Base-by-base conservation (phyloP, 139 green algal species). In the Chlorella sp. region DNA sequence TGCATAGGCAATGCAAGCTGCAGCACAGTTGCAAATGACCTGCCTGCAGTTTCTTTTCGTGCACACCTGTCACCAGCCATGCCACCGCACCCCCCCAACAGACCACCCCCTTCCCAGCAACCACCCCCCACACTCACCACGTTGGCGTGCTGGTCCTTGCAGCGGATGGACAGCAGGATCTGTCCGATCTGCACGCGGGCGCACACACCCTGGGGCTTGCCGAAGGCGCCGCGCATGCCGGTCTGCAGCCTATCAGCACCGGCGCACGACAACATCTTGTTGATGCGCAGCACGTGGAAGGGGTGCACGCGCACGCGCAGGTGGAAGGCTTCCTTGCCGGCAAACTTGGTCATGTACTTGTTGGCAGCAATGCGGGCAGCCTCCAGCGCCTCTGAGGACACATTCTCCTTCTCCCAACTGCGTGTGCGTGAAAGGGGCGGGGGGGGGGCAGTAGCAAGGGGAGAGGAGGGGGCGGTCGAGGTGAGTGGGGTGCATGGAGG, bases 241-340 rank as follows among this genome's bases (percentile, higher is more conserved):
- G 95, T 99, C 88, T 99, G 95, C 59, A 98, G 91, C 72, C 94
- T 88, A 97, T 99, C 95, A 72, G 95, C 95, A 49, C 95, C 95
- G 55, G 95, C 95, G 83, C 95, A 99, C 35, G 95, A 97, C 89
- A 99, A 91, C 95, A 99, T 99, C 88, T 99, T 99, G 92, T 99
- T 99, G 90, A 99, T 99, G 78, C 95, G 93, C 74, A 99, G 91
- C 76, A 99, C 95, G 82, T 99, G 95, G 91, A 96, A 99, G 76
- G 95, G 95, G 81, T 99, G 95, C 81, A 97, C 91, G 63, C 95
- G 94, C 50, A 99, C 90, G 72, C 95, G 93, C 63, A 99, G 86
- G 88, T 99, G 95, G 91, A 98, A 99, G 1, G 91, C 77, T 50
- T 99, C 95, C 88, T 98, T 99, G 69, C 95, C 95, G 20, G 94